phyloP scores from a whole-genome alignment of 1,284 basidiomycete species.

The Abortiporus biennis region DNA sequence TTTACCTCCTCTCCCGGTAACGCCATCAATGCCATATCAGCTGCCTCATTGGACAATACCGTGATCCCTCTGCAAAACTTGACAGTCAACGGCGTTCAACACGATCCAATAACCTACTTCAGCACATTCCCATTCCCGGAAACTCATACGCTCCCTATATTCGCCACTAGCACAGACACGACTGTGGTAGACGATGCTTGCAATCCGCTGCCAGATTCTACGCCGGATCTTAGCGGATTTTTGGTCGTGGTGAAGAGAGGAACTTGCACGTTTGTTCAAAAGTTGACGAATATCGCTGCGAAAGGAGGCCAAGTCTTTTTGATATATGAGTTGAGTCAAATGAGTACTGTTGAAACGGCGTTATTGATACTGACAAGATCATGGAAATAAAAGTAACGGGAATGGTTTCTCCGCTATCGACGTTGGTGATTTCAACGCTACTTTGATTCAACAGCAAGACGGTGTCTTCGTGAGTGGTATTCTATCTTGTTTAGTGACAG shows the following conservation, averaged over 20 bases:
- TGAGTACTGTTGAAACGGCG: background rate
- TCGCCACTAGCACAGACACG: conserved; percentile 35
- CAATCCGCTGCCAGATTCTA: conserved; percentile 41
- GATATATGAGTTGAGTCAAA: conserved; percentile 45
- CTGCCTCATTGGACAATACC: conserved; percentile 43
- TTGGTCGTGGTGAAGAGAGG: conserved; percentile 48
- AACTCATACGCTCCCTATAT: conserved; percentile 31
- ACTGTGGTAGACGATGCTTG: conserved; percentile 47
- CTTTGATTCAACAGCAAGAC: conserved; percentile 29
- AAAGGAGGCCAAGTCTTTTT: conserved; percentile 43
- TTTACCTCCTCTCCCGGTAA: conserved; percentile 44
- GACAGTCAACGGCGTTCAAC: conserved; percentile 31
- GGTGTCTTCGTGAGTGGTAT: conserved; percentile 24
- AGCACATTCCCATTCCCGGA: conserved; percentile 31
- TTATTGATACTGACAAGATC: conserved; percentile 1
- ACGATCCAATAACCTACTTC: conserved; percentile 39
- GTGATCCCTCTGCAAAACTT: conserved; percentile 33
- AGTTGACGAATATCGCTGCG: conserved; percentile 41
- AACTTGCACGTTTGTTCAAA: conserved; percentile 41
- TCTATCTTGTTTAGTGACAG: conserved; percentile 4
- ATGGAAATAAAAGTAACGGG: conserved; percentile 38
- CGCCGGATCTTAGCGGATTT: conserved; percentile 43
- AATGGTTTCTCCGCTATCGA: conserved; percentile 32
- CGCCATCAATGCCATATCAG: conserved; percentile 42
- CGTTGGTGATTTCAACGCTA: conserved; percentile 37